Evolutionary conservation across 106 monocot genomes (phyloP), one percentile per base, ranked within the genome.

Genomic region (Dioscorea alata): DNA sequence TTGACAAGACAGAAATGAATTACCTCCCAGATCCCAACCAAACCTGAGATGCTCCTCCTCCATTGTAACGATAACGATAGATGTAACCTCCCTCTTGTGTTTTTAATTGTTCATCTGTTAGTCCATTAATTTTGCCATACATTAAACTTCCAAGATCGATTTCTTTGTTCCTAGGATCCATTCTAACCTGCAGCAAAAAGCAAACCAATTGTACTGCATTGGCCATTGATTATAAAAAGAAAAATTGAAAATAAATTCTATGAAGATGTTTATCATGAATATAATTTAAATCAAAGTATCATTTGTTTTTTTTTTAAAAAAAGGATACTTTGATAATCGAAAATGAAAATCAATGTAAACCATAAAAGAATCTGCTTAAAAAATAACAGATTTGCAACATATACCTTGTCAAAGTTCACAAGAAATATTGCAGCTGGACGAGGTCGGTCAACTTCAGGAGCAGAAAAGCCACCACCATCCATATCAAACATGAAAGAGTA

Each of bases 391-490:
- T 28, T 28, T 28, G 28, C 3, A 28, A 28, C 42, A 19, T 64
- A n/a, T 78, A 89, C 89, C 85, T 89, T 89, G 75, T 89, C 89
- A 80, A 89, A 85, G 70, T 89, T 89, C n/a, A 86, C 77, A 67
- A 89, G 42, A 75, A 89, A 89, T 32, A 89, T 82, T 62, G 83
- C 89, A 69, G 77, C 48, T 73, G 89, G 85, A 20, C 78, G 80
- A 76, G 83, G 80, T 71, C 86, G 80, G 63, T 86, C 86, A 78
- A 86, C 81, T 74, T 84, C 90, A 60, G 78, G 81, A 28, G 83
- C 68, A 57, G 83, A 70, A 85, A 74, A 85, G 60, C 86, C 79
- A 78, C 67, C 70, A 68, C 73, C 75, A 75, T 86, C 81, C 51
- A 79, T 52, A 56, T 90, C 86, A 74, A 86, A 90, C 59, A 90